Base-by-base conservation (phyloP, 352 stramenopile genomes). In the Paralagenidium karlingii region DNA sequence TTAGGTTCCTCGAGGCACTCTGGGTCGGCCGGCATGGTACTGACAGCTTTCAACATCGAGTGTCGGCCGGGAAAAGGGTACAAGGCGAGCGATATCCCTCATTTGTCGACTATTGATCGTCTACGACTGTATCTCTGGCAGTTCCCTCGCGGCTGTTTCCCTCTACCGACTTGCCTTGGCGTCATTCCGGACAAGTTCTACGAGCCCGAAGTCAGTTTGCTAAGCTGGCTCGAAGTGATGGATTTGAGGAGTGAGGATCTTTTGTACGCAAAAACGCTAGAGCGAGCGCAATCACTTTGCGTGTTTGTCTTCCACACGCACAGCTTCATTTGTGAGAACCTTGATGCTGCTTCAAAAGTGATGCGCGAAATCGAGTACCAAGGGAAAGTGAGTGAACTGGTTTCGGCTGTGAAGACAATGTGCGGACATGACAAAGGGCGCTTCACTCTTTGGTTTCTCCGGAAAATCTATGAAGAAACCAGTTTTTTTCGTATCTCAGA, bases 301-400 rank as follows among this genome's bases (percentile, higher is more conserved):
- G 58, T 85, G 22, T 84, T 85, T 28, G 74, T 92, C 3, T 92
- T 92, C 46, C 76, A 89, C 42, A 85, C 76, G 1, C 76, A 89
- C 39, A 73, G 71, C 8, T 66, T 85, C 32, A 32, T 33, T 2
- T 47, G 24, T 18, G 53, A 71, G 31, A 65, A 39, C 24, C 79
- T 40, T 38, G 63, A 36, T 7, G 16, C 22, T 36, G 30, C 7
- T 7, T n/a, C n/a, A n/a, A n/a, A 67, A 10, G 64, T 84, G 19
- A 46, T 76, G 49, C 78, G 73, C 24, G 76, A 89, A 48, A 64
- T 85, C 10, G 76, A 89, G 18, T 89, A 89, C 32, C 76, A 86
- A 44, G 70, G 70, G 27, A 86, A 84, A 44, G 69, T 92, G 1
- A 64, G 73, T 15, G 78, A 92, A 41, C 56, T 92, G 12, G 68